Evolutionary conservation across 768 basidiomycete genomes (phyloP).

Genomic region (Phanerodontia chrysosporium): DNA sequence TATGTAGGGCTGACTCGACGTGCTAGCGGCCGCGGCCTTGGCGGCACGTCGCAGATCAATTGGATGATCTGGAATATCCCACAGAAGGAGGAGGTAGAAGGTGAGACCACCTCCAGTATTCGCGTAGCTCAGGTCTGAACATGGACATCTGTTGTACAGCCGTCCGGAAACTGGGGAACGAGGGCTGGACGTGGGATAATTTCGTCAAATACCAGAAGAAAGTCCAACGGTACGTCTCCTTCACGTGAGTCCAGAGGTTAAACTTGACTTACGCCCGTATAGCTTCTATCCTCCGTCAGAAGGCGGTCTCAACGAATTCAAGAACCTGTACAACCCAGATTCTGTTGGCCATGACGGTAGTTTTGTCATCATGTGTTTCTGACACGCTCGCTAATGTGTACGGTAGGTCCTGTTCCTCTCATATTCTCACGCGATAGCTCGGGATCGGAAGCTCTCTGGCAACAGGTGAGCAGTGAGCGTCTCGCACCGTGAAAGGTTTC

Average conservation of each 20-base stretch:
- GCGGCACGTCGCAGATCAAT: constrained; percentile 8
- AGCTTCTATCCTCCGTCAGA: not conserved
- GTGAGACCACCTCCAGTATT: not conserved
- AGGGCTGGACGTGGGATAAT: constrained; percentile 12
- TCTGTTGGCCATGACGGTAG: not conserved
- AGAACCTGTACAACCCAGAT: not conserved
- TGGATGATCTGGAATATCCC: constrained; percentile 3
- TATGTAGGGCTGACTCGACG: not conserved
- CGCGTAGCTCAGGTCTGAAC: not conserved
- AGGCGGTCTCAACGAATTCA: not conserved
- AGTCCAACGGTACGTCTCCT: not conserved
- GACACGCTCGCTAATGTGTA: not conserved
- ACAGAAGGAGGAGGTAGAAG: not conserved
- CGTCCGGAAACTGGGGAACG: constrained; percentile 6
- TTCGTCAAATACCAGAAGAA: not conserved
- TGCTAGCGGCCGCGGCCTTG: constrained; percentile 2
- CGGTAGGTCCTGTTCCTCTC: not conserved
- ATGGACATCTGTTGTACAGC: no score
- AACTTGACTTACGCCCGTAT: not conserved
- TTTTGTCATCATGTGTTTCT: no score
- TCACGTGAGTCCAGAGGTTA: no score
- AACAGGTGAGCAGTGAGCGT: not conserved
- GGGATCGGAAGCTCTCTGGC: not conserved
- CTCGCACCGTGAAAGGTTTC: no score
- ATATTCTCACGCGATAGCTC: not conserved